Conservation (phyloP, 1,284 basidiomycete genomes). For the Microbotryum saponariae region DNA sequence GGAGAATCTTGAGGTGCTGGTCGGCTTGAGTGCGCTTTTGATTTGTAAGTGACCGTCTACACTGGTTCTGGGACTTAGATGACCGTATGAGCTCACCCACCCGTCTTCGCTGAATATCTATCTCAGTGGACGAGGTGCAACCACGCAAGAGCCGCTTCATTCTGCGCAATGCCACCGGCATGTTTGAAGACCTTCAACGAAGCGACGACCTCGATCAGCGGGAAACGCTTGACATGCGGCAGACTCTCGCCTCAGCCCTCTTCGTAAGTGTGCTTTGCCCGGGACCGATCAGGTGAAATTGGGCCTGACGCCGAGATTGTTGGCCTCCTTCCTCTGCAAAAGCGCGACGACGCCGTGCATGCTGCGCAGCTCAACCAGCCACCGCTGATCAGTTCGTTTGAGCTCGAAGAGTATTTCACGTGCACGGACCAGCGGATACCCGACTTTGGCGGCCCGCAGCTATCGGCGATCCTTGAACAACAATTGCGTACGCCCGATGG, state of each 20-base stretch:
- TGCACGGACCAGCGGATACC: too few relatives aligned
- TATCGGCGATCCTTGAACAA: too few relatives aligned
- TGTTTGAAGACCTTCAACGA: slow-evolving; percentile 8
- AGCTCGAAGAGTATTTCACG: too few relatives aligned
- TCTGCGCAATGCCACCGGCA: slow-evolving; percentile 14
- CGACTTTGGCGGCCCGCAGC: too few relatives aligned
- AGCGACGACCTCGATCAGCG: too few relatives aligned
- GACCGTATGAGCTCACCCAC: not conserved
- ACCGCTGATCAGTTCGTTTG: slow-evolving; percentile 12
- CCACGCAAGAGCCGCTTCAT: slow-evolving; percentile 12
- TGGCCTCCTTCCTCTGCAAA: not conserved
- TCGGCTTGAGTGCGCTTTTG: slow-evolving; percentile 4
- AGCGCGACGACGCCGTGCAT: slow-evolving; percentile 14
- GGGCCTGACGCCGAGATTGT: not conserved
- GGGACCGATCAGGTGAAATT: too few relatives aligned
- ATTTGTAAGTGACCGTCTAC: slow-evolving; percentile 4
- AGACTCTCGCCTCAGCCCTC: slow-evolving; percentile 7
- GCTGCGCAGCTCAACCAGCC: slow-evolving; percentile 7
- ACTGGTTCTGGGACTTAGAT: not conserved
- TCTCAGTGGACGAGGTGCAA: slow-evolving; percentile 21
- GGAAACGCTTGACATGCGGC: slow-evolving; percentile 11
- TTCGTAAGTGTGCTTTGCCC: slow-evolving; percentile 5
- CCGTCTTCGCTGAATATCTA: too few relatives aligned
- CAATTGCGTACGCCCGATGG: too few relatives aligned
- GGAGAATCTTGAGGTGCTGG: slow-evolving; percentile 15